Evolutionary conservation across 768 basidiomycete genomes (phyloP), one percentile per base, ranked within the genome.

Genomic region (Tylopilus plumbeoviolaceoides): DNA sequence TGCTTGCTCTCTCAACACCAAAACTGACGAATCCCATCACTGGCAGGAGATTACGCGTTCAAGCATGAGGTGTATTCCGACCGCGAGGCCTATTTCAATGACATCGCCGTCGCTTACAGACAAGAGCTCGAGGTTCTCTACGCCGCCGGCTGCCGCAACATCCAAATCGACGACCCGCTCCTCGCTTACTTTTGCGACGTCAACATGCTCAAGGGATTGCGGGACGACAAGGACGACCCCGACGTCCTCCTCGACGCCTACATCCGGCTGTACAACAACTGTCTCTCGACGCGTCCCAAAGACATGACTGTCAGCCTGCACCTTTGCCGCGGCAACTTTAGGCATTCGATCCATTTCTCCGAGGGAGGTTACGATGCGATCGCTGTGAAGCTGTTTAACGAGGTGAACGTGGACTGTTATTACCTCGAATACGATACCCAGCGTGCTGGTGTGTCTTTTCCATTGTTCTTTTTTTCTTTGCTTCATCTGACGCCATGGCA

Each of bases 141-240:
- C 62, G 70, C 63, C 1, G 70, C 71, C 1, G 78, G 79, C 14
- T 73, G 56, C 41, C 66, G 65, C 39, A 75, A 75, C 62, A 66
- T 75, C 53, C 77, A 80, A 52, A 72, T 75, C 54, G 75, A 78
- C 55, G 76, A 75, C 61, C 78, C 78, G 2, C 66, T 76, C 15
- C 71, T 79, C 23, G 72, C 75, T 38, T 89, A 83, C 70, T 87
- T 88, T 63, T 91, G 89, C 64, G 75, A 76, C 51, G 81, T 84
- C 54, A 63, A 63, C 1, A 79, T 78, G 72, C 66, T 77, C 42
- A 58, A 75, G 56, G 79, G 78, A 18, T 84, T 89, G 82, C 75
- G 76, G 62, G 75, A 73, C 23, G 79, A 77, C 40, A 81, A 80
- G 0, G 73, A 81, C 18, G 83, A 90, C 67, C 77, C 81, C 17